Evolutionary conservation across 768 basidiomycete species (phyloP).

Genomic region (Suillus bovinus): DNA sequence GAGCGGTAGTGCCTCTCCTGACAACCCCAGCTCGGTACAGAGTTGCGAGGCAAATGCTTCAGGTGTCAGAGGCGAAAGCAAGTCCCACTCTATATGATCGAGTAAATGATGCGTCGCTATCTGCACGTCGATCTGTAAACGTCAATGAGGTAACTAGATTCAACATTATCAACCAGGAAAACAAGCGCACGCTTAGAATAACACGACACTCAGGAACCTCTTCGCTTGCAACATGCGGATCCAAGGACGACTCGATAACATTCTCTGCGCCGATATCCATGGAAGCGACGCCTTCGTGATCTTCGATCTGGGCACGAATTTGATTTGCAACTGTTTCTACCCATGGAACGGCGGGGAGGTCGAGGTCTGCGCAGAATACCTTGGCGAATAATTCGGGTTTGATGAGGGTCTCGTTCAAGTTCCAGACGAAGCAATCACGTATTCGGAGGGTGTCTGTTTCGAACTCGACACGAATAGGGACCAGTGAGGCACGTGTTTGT

Average conservation of each 20-base stretch:
- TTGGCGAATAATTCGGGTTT: conserved; percentile 84
- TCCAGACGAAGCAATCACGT: conserved; percentile 96
- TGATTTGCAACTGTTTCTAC: conserved; percentile 80
- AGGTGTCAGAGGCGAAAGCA: conserved; percentile 89
- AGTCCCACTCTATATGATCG: conserved; percentile 98
- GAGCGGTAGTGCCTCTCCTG: conserved; percentile 85
- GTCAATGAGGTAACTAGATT: conserved; percentile 10
- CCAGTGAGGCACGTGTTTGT: conserved; percentile 51
- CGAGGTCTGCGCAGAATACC: conserved; percentile 87
- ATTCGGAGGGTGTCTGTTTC: conserved; percentile 90
- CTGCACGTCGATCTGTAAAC: conserved; percentile 88
- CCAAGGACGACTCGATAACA: conserved; percentile 30
- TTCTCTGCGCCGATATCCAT: conserved; percentile 61
- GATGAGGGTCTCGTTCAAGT: conserved; percentile 83
- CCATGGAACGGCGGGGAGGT: conserved; percentile 67
- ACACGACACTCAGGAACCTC: conserved; percentile 80
- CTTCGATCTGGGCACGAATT: conserved; percentile 90
- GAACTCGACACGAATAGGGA: conserved; percentile 95
- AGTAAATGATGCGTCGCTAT: conserved; percentile 88
- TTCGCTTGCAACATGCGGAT: conserved; percentile 43
- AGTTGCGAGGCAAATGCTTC: conserved; percentile 80
- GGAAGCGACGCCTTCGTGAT: conserved; percentile 78
- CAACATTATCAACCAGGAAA: conserved; percentile 16
- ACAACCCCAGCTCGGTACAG: conserved; percentile 82
- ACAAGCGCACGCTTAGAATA: conserved; percentile 65